A percentile compares a stretch with the other conserved stretches of the same genome.
Evolutionary conservation across 164 flowering plant species (phyloP).

Genomic region (Taxillus chinensis): DNA sequence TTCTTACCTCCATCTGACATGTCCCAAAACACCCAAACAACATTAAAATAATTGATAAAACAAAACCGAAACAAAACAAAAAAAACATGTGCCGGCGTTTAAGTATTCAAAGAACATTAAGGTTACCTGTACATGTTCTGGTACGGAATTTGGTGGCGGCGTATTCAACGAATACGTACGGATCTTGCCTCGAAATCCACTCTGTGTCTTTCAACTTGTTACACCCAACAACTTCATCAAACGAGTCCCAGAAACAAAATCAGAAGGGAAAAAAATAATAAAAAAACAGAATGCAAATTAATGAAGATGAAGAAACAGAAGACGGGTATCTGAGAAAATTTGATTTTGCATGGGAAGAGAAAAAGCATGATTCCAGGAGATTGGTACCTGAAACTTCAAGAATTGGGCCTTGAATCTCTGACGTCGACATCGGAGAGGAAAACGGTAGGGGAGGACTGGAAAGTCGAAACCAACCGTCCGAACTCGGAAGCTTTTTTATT

Average conservation of each 20-base stretch:
- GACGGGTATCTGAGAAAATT: neutral
- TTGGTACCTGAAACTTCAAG: constrained; percentile 75
- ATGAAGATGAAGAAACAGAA: neutral
- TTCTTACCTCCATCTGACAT: constrained; percentile 70
- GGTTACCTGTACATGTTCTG: constrained; percentile 71
- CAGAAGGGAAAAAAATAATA: neutral
- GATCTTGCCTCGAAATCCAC: constrained; percentile 93
- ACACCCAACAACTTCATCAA: constrained; percentile 60
- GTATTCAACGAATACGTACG: constrained; percentile 81
- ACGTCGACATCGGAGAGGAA: constrained; percentile 36
- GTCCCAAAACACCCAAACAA: constrained; percentile 1
- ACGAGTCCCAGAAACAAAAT: neutral
- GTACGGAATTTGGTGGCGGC: constrained; percentile 64
- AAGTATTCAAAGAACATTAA: neutral
- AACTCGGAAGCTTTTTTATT: neutral
- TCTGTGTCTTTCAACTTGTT: constrained; percentile 78
- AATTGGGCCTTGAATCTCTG: constrained; percentile 71
- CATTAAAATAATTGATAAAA: neutral
- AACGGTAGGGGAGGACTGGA: neutral
- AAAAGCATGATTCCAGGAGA: neutral
- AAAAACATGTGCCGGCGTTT: no score
- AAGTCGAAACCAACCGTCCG: neutral
- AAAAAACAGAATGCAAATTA: neutral
- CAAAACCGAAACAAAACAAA: neutral
- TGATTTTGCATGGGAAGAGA: no score